phyloP scores from a whole-genome alignment of 108 stramenopile genomes.

The Phaeodactylum tricornutum region DNA sequence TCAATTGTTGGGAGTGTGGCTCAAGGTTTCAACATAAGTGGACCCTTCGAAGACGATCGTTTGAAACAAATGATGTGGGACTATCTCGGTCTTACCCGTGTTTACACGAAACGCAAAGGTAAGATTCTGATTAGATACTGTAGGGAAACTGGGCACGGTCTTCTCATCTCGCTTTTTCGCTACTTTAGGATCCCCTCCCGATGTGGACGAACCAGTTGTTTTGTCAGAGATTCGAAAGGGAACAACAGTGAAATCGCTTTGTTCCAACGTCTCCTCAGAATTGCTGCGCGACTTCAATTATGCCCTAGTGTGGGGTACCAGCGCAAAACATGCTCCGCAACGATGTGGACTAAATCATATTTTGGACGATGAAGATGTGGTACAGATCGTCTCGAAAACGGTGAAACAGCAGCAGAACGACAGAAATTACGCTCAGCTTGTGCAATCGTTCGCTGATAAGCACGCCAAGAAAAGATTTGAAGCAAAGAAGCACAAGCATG shows the following conservation, averaged over 20 bases:
- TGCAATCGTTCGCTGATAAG: constrained; percentile 73
- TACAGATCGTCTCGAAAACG: constrained; percentile 96
- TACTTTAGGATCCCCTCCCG: constrained; percentile 65
- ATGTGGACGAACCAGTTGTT: constrained; percentile 96
- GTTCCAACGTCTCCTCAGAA: constrained; percentile 72
- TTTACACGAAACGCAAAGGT: constrained; percentile 96
- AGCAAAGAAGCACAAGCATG: constrained; percentile 78
- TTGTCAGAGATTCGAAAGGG: constrained; percentile 86
- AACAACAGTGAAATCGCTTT: constrained; percentile 63
- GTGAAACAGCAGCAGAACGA: constrained; percentile 90
- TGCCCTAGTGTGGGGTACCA: constrained; percentile 97
- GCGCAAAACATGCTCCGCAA: constrained; percentile 94
- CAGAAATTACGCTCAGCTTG: constrained; percentile 72
- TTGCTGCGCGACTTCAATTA: constrained; percentile 93
- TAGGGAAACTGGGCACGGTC: neutral
- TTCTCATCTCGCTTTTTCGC: neutral
- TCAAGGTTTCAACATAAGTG: constrained; percentile 77
- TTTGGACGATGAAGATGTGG: constrained; percentile 96
- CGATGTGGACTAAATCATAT: constrained; percentile 89
- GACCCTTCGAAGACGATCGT: constrained; percentile 62
- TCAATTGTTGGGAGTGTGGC: constrained; percentile 87
- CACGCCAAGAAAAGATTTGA: constrained; percentile 82
- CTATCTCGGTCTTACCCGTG: constrained; percentile 90
- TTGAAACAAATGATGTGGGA: constrained; percentile 90
- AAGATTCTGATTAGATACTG: constrained; percentile 1